These are phyloP conservation scores for Floccularia luteovirens DNA, from an alignment of 768 basidiomycete genomes.

Conservation along the genomic window DNA sequence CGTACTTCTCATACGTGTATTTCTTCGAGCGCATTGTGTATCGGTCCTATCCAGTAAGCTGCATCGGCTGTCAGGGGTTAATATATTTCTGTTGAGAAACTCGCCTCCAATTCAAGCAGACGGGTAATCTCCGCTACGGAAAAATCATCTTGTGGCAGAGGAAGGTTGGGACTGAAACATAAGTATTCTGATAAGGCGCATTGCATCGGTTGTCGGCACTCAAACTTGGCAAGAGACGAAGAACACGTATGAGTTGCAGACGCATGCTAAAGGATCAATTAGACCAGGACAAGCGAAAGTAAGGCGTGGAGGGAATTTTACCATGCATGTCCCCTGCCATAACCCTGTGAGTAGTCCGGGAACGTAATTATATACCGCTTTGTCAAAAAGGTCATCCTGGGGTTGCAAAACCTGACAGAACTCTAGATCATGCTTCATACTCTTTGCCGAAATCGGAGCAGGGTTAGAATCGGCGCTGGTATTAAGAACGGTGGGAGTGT, in stretches of 20 bases:
- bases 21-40: constrained; percentile 10
- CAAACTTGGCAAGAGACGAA: constrained; percentile 17
- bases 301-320: constrained; percentile 21
- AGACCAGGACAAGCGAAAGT: constrained; percentile 1
- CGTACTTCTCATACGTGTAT: constrained; percentile 17
- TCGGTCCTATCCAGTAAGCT: not conserved
- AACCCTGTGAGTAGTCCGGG: constrained; percentile 43
- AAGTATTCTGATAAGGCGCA: constrained; percentile 37
- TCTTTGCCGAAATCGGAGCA: constrained; percentile 15
- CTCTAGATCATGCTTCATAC: constrained; percentile 21
- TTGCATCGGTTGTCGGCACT: constrained; percentile 41
- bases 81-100: not conserved
- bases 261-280: constrained; percentile 5
- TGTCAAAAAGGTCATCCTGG: not conserved
- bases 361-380: constrained; percentile 18
- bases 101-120: not conserved
- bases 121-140: constrained; percentile 10
- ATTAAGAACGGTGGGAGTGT: constrained; percentile 19
- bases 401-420: constrained; percentile 7
- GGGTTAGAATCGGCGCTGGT: constrained; percentile 4
- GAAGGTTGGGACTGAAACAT: constrained; percentile 29
- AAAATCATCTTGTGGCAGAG: constrained; percentile 14
- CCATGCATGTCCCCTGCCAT: constrained; percentile 60
- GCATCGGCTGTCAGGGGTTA: not conserved
- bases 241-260: constrained; percentile 4